Evolutionary conservation across 1,139 yeast genomes (phyloP), one percentile per base, ranked within the genome.

Genomic region (Candida tropicalis): DNA sequence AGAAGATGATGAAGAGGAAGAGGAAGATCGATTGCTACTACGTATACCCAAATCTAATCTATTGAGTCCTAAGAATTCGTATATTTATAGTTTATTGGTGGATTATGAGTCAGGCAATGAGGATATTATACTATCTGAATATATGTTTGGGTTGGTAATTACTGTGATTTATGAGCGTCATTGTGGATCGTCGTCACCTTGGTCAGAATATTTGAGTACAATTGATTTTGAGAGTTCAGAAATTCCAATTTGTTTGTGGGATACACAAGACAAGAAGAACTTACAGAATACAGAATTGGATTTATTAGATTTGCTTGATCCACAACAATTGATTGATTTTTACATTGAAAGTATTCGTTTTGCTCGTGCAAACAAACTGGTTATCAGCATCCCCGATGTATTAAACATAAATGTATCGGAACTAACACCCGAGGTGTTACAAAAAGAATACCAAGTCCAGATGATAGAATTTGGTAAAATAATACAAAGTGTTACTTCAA

Each of bases 281-380:
- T 58, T 90, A 34, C 58, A 61, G 35, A 88, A 87, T n/a, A 79
- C 96, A 0, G 91, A 87, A 55, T 67, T 83, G 23, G 87, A 81
- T 40, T 60, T 76, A 2, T 64, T 83, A 58, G 89, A 87, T 36
- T 82, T 84, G 43, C 66, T 84, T 20, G 84, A 82, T 49, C 67
- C 72, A 12, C 66, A 65, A 0, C 95, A 87, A 53, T 67, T 87
- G 44, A 62, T 72, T 26, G 70, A 68, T 2, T 79, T 81, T 40
- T 88, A 71, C 58, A 67, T 71, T 23, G 73, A 73, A 35, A 78
- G 84, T 20, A 61, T 75, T 8, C 59, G 63, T 3, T 78, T 84
- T 59, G 86, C 88, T 0, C 44, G 56, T 12, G 44, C 49, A 1
- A 59, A 62, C 42, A 40, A 55, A 4, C 18, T 50, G 2, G 48